Percentiles rank a stretch among this genome's conserved stretches.
These are phyloP conservation scores for Patellaria atrata DNA, from an alignment of 495 filamentous ascomycete species.

Conservation along the genomic window DNA sequence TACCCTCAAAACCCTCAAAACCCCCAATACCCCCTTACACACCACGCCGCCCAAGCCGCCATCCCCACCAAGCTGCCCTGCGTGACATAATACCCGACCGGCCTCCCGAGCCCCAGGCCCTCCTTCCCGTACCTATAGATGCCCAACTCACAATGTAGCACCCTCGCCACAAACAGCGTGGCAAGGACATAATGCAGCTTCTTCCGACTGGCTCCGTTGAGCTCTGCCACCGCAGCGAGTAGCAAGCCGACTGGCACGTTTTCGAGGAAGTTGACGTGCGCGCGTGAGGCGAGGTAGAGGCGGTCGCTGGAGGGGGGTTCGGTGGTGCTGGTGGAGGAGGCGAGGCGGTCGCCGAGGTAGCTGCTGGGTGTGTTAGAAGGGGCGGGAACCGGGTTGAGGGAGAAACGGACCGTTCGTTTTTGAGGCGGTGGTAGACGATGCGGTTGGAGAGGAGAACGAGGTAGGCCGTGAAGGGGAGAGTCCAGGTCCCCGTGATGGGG, in stretches of 20 bases:
- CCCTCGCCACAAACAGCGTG: constrained; percentile 25
- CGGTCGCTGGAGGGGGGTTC: constrained; percentile 11
- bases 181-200: constrained; percentile 26
- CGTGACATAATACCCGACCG: constrained; percentile 27
- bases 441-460: constrained; percentile 30
- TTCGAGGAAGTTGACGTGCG: constrained; percentile 32
- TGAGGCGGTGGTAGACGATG: constrained; percentile 28
- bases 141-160: constrained; percentile 31
- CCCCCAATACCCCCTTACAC: constrained; percentile 31
- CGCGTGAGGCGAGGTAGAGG: constrained; percentile 23
- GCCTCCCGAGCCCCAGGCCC: constrained; percentile 24
- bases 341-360: constrained; percentile 8
- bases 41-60: constrained; percentile 27
- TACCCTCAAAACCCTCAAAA: too few species aligned
- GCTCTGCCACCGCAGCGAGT: constrained; percentile 26
- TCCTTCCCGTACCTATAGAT: constrained; percentile 17
- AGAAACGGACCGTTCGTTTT: constrained; percentile 17
- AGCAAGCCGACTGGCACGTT: constrained; percentile 30
- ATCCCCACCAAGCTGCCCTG: constrained; percentile 26
- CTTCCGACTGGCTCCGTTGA: constrained; percentile 31
- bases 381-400: background rate
- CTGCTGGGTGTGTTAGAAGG: constrained; percentile 3
- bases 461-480: constrained; percentile 33
- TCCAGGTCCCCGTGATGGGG: constrained; percentile 32
- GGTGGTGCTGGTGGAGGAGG: background rate